Evolutionary conservation across 768 basidiomycete species (phyloP), one percentile per base, ranked within the genome.

Genomic region (Obba rivulosa): DNA sequence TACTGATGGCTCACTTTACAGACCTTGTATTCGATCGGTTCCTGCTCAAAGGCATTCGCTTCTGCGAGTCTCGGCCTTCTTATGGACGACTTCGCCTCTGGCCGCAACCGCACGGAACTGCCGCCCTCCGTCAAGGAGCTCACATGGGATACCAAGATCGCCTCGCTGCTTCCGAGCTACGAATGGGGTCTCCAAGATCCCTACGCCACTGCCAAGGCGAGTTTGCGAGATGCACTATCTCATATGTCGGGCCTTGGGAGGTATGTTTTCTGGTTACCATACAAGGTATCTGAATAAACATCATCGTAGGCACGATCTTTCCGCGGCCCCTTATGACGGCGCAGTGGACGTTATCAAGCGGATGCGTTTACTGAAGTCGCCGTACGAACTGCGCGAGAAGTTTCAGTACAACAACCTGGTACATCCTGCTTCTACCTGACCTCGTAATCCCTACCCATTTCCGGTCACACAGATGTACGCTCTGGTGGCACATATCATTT

Each of bases 101-200:
- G 59, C 2, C 40, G 50, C 16, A 65, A 66, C 42, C 31, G 31
- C 3, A 60, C 59, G 4, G 38, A 57, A 1, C 56, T 64, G 2
- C 63, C 58, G 4, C 16, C 52, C 3, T 52, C 52, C 1, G 31
- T 63, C 1, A 22, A 36, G 1, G 36, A 38, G 36, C 45, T 68
- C 34, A 52, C 51, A 40, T 66, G 62, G 64, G 41, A 59, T 18
- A 62, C 65, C 2, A 59, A 59, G 39, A 40, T 65, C n/a, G 43
- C 41, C 22, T 67, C 70, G 34, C 16, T 74, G 8, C 57, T 76
- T 2, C 71, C 71, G 0, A 63, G 45, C 20, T 63, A 48, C n/a
- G 62, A 69, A 21, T 78, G 76, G 73, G 43, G 55, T 46, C 64
- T 75, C 18, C 61, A 62, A 53, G 72, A 77, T 51, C 52, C 64